Evolutionary conservation across 345 rosid genomes (phyloP), one percentile per base, ranked within the genome.

Genomic region (Laguncularia racemosa): DNA sequence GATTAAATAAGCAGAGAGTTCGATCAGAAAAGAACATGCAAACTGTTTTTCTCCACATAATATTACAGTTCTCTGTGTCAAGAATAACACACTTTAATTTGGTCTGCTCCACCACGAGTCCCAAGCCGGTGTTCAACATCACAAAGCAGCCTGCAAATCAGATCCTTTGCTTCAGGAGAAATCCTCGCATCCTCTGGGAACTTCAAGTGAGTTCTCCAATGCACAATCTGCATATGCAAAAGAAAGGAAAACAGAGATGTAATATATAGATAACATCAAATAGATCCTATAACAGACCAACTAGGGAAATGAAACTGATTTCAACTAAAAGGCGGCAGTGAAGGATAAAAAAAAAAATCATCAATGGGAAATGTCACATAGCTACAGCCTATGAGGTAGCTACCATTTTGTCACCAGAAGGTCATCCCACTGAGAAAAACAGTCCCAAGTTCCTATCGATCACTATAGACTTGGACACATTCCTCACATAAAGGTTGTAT

Each of bases 121-220:
- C 96, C 98, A 65, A 88, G 90, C 71, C 98, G 81, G 67, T 78
- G 76, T 28, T 91, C 89, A 71, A 78, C 93, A 65, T 88, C 90
- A 66, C 95, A 91, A 69, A 91, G 85, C 80, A 91, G 76, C 64
- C 79, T 71, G 66, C 78, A 71, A 17, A 88, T 86, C 64, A 91
- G 82, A 71, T 91, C 78, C 73, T 76, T 78, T 48, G 98, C 98
- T 67, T 78, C 90, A 44, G 88, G 85, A 66, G 96, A 77, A 68
- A 91, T 60, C 71, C 96, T 91, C 61, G 88, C 76, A 16, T 84
- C 95, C 53, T 85, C 95, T 1, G 95, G 92, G 73, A 88, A 88
- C 60, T 69, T 74, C 65, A 91, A 66, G 73, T 88, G 95, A 75
- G 71, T 81, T 74, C 71, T 81, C 96, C 98, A 91, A 64, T 82